phyloP scores from a whole-genome alignment of 768 basidiomycete species.

The Pleurotus tuber-regium region DNA sequence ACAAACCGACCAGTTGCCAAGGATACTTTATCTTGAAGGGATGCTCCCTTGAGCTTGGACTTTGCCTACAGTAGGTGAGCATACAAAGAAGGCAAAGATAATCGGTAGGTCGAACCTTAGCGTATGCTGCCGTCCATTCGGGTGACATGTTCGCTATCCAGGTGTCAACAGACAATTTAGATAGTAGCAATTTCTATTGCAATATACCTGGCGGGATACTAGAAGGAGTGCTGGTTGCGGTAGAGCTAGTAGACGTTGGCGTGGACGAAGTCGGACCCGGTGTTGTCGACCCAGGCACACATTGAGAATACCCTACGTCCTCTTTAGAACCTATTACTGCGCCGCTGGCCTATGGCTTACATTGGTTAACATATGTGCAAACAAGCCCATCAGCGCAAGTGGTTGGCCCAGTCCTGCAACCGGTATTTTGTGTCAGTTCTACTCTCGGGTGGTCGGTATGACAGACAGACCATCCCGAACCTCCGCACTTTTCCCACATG shows the following conservation, averaged over 20 bases:
- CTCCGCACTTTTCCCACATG: slow-evolving; percentile 50
- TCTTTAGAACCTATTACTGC: background rate
- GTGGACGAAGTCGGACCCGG: slow-evolving; percentile 21
- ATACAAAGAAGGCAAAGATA: background rate
- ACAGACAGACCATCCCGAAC: slow-evolving; percentile 47
- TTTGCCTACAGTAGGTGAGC: slow-evolving; percentile 38
- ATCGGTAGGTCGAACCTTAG: slow-evolving; percentile 37
- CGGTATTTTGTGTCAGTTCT: background rate
- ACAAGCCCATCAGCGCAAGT: slow-evolving; percentile 42
- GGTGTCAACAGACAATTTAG: background rate
- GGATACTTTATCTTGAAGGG: slow-evolving; percentile 54
- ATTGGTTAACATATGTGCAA: slow-evolving; percentile 42
- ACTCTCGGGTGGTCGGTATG: background rate
- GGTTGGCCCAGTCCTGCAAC: slow-evolving; percentile 43
- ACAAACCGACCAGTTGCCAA: slow-evolving; percentile 50
- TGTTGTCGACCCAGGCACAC: slow-evolving; percentile 41
- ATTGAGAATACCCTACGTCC: slow-evolving; percentile 45
- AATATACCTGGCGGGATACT: slow-evolving; percentile 20
- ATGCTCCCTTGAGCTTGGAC: slow-evolving; percentile 46
- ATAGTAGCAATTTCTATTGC: slow-evolving; percentile 10
- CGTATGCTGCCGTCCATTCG: slow-evolving; percentile 52
- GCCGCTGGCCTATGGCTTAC: no score
- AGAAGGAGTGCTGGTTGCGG: slow-evolving; percentile 18
- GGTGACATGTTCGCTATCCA: slow-evolving; percentile 39
- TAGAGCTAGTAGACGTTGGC: slow-evolving; percentile 18